Conservation (phyloP, 345 rosid species). For the Salix purpurea region DNA sequence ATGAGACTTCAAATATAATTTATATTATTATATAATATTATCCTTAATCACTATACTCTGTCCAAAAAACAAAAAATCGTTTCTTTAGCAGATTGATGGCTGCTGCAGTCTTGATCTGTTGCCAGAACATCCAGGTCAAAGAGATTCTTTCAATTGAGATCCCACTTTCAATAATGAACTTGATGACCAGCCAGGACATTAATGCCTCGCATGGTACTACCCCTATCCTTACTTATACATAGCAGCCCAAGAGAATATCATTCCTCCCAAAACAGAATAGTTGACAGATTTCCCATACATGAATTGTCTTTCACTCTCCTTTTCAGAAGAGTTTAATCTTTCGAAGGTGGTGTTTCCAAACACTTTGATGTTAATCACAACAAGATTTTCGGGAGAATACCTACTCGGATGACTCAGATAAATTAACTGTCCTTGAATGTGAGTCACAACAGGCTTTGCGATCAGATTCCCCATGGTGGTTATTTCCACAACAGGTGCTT, state of each 20-base stretch:
- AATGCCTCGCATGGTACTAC: neutral
- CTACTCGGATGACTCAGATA: slow-evolving; percentile 37
- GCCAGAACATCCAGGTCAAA: neutral
- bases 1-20: no score
- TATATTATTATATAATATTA: no score
- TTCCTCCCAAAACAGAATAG: neutral
- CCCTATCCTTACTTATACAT: neutral
- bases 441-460: slow-evolving; percentile 18
- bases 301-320: slow-evolving; percentile 26
- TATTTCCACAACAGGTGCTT: neutral
- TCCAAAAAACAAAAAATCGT: neutral
- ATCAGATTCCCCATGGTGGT: neutral
- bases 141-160: neutral
- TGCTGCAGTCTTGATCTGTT: neutral
- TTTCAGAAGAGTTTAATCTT: slow-evolving; percentile 49
- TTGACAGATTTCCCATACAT: neutral
- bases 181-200: no score
- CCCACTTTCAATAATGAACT: neutral
- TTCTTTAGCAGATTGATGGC: neutral
- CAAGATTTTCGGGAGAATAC: slow-evolving; percentile 55
- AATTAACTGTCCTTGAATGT: slow-evolving; percentile 38
- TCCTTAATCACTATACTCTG: no score
- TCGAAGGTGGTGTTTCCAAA: slow-evolving; percentile 39
- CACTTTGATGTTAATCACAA: slow-evolving; percentile 63
- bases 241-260: neutral